phyloP scores from a whole-genome alignment of 495 filamentous ascomycete species.

The Pyrenula aspistea region DNA sequence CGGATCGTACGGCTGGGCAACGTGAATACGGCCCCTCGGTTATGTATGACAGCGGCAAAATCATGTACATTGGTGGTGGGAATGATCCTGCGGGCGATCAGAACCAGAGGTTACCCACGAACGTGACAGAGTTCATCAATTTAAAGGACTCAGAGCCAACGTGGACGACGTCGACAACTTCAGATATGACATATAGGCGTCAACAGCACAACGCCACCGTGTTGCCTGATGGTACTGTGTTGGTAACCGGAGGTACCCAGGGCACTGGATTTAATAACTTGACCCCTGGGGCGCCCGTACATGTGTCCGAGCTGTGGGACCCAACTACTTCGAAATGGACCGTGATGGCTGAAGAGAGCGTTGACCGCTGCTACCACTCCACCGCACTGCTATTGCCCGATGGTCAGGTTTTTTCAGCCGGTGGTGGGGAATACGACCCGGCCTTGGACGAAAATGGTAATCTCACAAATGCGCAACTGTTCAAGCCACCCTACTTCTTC shows the following conservation, averaged over 20 bases:
- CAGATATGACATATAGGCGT: constrained; percentile 7
- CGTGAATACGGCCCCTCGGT: constrained; percentile 7
- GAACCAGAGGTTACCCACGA: no score
- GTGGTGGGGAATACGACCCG: constrained; percentile 7
- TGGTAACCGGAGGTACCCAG: no score
- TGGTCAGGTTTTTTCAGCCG: constrained; percentile 10
- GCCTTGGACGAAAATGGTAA: constrained; percentile 2
- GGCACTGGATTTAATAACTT: constrained; percentile 3
- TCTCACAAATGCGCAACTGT: constrained; percentile 6
- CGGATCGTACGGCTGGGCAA: constrained; percentile 2
- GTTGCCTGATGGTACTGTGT: no score
- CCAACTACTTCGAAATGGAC: no score
- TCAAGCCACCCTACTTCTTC: constrained; percentile 10
- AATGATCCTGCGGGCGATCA: constrained; percentile 4
- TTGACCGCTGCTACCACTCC: constrained; percentile 8
- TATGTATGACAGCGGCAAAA: constrained; percentile 10
- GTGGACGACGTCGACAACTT: constrained; percentile 5
- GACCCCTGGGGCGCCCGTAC: no score
- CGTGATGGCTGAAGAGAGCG: constrained; percentile 6
- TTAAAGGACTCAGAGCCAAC: constrained; percentile 6
- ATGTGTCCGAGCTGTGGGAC: no score
- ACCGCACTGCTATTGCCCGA: constrained; percentile 10
- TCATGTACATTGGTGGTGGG: constrained; percentile 9
- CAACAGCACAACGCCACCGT: no score
- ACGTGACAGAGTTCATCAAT: constrained; percentile 7